phyloP scores from a whole-genome alignment of 2,329 filamentous ascomycete species.

The Talaromyces amestolkiae region DNA sequence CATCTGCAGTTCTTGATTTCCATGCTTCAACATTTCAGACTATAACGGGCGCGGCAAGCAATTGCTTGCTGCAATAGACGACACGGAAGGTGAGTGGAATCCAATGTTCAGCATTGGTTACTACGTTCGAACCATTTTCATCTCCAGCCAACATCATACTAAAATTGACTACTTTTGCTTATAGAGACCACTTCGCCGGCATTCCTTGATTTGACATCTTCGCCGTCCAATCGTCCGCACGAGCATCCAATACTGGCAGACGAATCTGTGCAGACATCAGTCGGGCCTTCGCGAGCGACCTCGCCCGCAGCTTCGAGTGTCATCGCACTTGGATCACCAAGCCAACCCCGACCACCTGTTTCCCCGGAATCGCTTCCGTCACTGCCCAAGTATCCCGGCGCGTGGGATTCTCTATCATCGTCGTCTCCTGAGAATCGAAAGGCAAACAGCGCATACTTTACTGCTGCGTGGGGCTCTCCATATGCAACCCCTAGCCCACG shows the following conservation, averaged over 20 bases:
- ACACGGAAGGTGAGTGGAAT: constrained; percentile 43
- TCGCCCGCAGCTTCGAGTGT: constrained; percentile 39
- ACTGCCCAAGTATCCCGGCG: constrained; percentile 32
- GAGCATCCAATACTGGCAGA: constrained; percentile 29
- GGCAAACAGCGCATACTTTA: constrained; percentile 58
- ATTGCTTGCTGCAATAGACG: constrained; percentile 49
- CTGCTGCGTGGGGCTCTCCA: constrained; percentile 88
- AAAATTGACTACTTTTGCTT: constrained; percentile 19
- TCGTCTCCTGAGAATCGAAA: constrained; percentile 40
- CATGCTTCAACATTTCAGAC: constrained; percentile 48
- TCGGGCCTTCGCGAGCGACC: constrained; percentile 33
- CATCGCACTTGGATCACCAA: constrained; percentile 36
- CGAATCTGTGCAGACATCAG: constrained; percentile 31
- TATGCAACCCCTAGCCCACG: constrained; percentile 65
- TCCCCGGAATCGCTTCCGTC: constrained; percentile 33
- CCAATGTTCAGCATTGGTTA: background rate
- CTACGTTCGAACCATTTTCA: background rate
- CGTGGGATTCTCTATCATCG: constrained; percentile 38
- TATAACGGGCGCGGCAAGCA: constrained; percentile 47
- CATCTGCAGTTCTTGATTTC: constrained; percentile 31
- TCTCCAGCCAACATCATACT: constrained; percentile 2
- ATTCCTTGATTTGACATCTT: constrained; percentile 34
- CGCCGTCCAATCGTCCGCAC: constrained; percentile 33
- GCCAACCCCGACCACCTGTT: constrained; percentile 26
- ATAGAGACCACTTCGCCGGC: constrained; percentile 39